Conservation (phyloP, 192 early-diverging fungal species). For the Coemansia sp. region DNA sequence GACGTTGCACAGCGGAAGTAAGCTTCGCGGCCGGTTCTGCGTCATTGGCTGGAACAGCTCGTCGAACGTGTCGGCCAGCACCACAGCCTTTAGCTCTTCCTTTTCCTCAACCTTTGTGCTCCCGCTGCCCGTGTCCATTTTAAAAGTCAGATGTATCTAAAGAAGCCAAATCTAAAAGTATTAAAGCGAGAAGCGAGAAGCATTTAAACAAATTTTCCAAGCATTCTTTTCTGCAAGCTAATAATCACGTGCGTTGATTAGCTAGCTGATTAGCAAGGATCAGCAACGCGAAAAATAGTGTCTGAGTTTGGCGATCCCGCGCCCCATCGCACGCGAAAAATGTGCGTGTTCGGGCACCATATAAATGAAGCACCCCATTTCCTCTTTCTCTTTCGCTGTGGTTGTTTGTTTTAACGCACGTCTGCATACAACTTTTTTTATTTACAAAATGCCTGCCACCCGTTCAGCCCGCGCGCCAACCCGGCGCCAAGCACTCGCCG, state of each 20-base stretch:
- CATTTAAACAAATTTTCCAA: not conserved
- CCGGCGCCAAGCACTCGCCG: constrained; percentile 33
- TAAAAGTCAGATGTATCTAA: not conserved
- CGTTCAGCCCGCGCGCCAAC: constrained; percentile 23
- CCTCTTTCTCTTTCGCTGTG: not conserved
- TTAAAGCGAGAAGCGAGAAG: not conserved
- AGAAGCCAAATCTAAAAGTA: not conserved
- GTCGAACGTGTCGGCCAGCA: constrained; percentile 90
- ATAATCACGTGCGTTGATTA: not conserved
- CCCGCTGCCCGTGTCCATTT: constrained; percentile 1
- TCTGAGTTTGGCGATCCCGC: constrained; percentile 1
- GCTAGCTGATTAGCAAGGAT: not conserved
- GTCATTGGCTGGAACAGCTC: constrained; percentile 87
- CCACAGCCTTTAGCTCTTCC: constrained; percentile 80
- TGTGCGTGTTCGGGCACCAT: not conserved
- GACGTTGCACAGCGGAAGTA: constrained; percentile 92
- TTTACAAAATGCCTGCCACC: constrained; percentile 32
- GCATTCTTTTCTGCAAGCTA: not conserved
- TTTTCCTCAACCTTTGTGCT: constrained; percentile 32
- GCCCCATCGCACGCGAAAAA: constrained; percentile 19
- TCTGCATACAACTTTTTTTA: not conserved
- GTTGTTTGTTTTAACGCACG: constrained; percentile 12
- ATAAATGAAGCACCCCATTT: not conserved
- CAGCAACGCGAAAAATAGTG: constrained; percentile 3
- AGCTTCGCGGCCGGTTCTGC: constrained; percentile 79